A percentile compares a stretch with the other conserved stretches of the same genome.
These are phyloP conservation scores for Pseudogymnoascus sp. DNA, from an alignment of 2,329 filamentous ascomycete species.

Conservation along the genomic window DNA sequence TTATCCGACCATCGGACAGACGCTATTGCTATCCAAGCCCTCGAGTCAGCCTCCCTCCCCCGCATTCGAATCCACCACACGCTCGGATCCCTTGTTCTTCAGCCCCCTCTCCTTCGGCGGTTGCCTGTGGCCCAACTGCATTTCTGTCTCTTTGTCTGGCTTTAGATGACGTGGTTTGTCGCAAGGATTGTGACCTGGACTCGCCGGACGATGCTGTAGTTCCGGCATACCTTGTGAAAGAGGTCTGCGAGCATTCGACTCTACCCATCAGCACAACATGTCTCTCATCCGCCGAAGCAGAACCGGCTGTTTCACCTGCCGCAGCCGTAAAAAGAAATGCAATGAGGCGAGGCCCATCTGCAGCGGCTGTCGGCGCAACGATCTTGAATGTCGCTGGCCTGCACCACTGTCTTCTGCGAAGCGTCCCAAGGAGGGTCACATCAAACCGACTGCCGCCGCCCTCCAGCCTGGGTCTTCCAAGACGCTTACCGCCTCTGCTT, in stretches of 20 bases:
- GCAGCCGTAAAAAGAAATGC: slow-evolving; percentile 54
- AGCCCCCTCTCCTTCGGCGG: slow-evolving; percentile 10
- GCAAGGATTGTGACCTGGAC: neutral
- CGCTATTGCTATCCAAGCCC: too few relatives aligned
- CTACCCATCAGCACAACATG: neutral
- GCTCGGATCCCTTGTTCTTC: neutral
- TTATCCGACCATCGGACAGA: neutral
- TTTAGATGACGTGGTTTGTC: neutral
- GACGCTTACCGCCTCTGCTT: neutral
- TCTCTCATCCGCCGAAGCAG: slow-evolving; percentile 25
- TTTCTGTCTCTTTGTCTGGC: neutral
- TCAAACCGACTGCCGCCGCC: neutral
- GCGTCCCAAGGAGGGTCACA: neutral
- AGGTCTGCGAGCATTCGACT: neutral
- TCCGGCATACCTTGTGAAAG: neutral
- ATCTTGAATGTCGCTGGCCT: neutral
- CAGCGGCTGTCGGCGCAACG: neutral
- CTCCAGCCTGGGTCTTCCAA: neutral
- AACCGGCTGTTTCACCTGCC: slow-evolving; percentile 40
- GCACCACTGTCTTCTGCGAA: neutral
- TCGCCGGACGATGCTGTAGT: neutral
- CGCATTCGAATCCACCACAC: neutral
- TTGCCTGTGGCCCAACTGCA: neutral
- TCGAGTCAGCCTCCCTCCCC: neutral
- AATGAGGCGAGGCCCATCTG: slow-evolving; percentile 51